Evolutionary conservation across 75 land plant genomes (phyloP).

Genomic region (Ceratopteris richardii): DNA sequence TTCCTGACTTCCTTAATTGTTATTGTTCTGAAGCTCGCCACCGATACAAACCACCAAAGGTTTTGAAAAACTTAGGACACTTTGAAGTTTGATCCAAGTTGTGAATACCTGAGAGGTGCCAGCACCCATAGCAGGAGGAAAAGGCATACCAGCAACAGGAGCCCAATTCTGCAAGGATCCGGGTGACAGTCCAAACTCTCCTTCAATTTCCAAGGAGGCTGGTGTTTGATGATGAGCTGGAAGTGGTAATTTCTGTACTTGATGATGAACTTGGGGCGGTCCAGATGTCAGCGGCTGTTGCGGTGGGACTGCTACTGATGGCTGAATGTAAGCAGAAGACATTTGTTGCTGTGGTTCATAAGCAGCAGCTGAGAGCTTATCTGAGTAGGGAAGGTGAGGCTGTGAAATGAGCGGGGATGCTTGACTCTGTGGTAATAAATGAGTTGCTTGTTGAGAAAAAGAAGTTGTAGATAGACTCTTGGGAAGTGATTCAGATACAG

Average conservation of each 20-base stretch:
- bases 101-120: slow-evolving; percentile 27
- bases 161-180: slow-evolving; percentile 52
- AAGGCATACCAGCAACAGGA: slow-evolving; percentile 39
- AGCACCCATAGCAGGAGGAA: slow-evolving; percentile 42
- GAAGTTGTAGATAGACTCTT: not conserved
- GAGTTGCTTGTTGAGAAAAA: not conserved
- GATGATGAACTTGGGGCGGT: slow-evolving; percentile 19
- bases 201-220: slow-evolving; percentile 30
- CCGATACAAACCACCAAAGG: too few relatives aligned
- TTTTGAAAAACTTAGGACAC: not conserved
- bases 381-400: slow-evolving; percentile 15
- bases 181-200: slow-evolving; percentile 8
- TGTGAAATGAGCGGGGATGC: slow-evolving; percentile 7
- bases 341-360: slow-evolving; percentile 29
- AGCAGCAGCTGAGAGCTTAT: slow-evolving; percentile 12
- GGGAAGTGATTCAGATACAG: not conserved
- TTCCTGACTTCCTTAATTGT: too few relatives aligned
- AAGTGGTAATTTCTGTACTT: slow-evolving; percentile 26
- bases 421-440: not conserved
- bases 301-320: slow-evolving; percentile 20
- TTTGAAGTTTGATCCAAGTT: slow-evolving; percentile 22
- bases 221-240: slow-evolving; percentile 35
- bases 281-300: slow-evolving; percentile 21
- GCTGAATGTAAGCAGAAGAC: slow-evolving; percentile 27
- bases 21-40: too few relatives aligned